Base-by-base conservation (phyloP, 192 early-diverging fungal species). In the Phlyctochytrium bullatum region DNA sequence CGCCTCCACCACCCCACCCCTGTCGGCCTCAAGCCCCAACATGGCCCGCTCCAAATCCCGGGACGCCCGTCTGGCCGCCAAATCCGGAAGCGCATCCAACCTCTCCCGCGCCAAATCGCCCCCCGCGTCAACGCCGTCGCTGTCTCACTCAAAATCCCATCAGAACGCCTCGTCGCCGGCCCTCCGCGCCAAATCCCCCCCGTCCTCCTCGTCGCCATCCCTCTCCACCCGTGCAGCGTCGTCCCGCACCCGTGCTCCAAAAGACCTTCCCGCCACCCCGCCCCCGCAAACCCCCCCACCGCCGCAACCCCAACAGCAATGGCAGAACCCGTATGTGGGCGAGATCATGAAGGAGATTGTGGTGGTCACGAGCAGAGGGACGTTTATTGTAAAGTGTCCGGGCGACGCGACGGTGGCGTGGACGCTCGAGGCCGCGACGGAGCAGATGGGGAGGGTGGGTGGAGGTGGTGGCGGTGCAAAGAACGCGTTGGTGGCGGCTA, bases 401-500 rank as follows among this genome's bases (percentile, higher is more conserved):
- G 52, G 27, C 36, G 69, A 71, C 17, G 35, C 32, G 34, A 64
- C 69, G 24, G 63, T 71, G 16, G 61, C 47, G 20, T 71, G 69
- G 69, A 62, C 69, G 2, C 62, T 71, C 23, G 69, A 71, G 36
- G 69, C 63, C 0, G 69, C 69, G 20, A 56, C 32, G 20, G 62
- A 54, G 31, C 25, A 64, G 51, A 71, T 71, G 69, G 62, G 61
- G 67, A 10, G n/a, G 40, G 40, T 10, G 10, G n/a, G 40, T n/a
- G 12, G n/a, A n/a, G 27, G 27, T 57, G 14, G 12, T 57, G 20
- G 16, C 6, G 54, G 12, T 14, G 54, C 12, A 28, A 62, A 52
- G 27, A 71, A 63, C 36, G 61, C 69, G 24, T 52, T 77, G 34
- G 67, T 73, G 10, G 76, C 73, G 35, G 68, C 68, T 16, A 24